These are phyloP conservation scores for Phytophthora crassamura DNA, from an alignment of 352 stramenopile genomes.

Conservation along the genomic window DNA sequence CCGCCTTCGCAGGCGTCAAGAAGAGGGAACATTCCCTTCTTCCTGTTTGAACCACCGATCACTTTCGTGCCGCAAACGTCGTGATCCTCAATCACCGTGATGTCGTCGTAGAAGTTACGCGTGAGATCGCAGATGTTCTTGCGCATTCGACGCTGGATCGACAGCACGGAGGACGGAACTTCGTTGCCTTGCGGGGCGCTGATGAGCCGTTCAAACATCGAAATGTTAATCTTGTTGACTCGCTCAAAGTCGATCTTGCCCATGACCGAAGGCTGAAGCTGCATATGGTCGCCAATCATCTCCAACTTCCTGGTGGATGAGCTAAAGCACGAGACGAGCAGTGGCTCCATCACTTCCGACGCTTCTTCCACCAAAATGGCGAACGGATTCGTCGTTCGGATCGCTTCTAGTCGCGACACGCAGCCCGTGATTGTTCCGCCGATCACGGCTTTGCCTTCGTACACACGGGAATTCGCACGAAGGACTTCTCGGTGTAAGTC, in stretches of 20 bases:
- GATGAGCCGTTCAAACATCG: conserved; percentile 91
- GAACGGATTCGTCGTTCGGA: conserved; percentile 86
- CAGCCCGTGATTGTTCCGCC: conserved; percentile 90
- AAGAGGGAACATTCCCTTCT: conserved; percentile 6
- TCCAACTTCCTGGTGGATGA: conserved; percentile 87
- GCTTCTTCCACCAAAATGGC: conserved; percentile 89
- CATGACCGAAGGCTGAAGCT: conserved; percentile 87
- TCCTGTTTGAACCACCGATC: conserved; percentile 34
- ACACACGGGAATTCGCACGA: conserved; percentile 71
- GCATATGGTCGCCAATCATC: conserved; percentile 91
- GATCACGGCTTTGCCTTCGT: conserved; percentile 87
- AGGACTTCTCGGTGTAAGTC: conserved; percentile 68
- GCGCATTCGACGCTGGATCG: conserved; percentile 89
- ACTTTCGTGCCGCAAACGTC: conserved; percentile 62
- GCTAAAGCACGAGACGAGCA: conserved; percentile 87
- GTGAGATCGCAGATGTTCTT: conserved; percentile 90
- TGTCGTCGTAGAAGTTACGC: conserved; percentile 80
- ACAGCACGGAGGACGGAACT: conserved; percentile 82
- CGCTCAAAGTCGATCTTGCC: conserved; percentile 85
- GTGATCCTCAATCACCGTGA: conserved; percentile 86
- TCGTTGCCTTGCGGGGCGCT: conserved; percentile 60
- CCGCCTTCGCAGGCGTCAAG: conserved; percentile 42
- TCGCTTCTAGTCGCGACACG: conserved; percentile 81
- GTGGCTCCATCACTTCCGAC: conserved; percentile 87
- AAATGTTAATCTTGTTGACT: conserved; percentile 90